Base-by-base conservation (phyloP, 2,329 filamentous ascomycete genomes). In the Penicillium sclerotiorum region DNA sequence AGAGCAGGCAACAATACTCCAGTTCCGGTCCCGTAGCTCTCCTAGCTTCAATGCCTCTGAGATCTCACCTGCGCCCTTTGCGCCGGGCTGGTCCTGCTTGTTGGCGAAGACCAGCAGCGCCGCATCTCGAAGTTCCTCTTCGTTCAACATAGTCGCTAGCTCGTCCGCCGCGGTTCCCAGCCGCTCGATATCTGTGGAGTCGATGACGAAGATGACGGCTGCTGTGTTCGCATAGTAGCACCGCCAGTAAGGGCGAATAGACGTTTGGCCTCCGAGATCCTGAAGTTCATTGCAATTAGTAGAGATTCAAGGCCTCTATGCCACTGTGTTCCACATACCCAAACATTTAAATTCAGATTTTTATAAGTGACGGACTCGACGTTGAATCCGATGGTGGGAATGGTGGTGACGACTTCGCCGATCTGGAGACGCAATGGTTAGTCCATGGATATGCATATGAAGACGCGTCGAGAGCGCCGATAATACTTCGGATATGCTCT, bases 191-290 rank as follows among this genome's bases (percentile, higher is more conserved):
- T 99, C 94, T 61, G 94, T 99, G 35, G 89, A 94, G 73, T 99
- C 94, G 68, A 99, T 93, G 55, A 99, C 94, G 78, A 99, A 99
- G 66, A 99, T 93, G 60, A 99, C 94, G 15, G 94, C 94, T 23
- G 94, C 93, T 1, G 94, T 99, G 78, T 99, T 97, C 69, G 92
- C 90, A 70, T 97, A 99, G 81, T 99, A 99, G 78, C 94, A 99
- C 72, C 94, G 85, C 94, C 94, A 99, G 79, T 99, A 99, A 2
- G 94, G 94, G 60, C 94, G 85, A 71, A 99, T 99, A 61, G 89
- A 95, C n/a, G 94, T 99, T 80, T 99, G 94, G 32, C 94, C 94
- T 67, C 94, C 93, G 40, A 97, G 81, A 77, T 97, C 93, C 87
- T 89, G 39, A 27, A 42, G 13, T 32, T 13, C 44, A 12, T 15